These are phyloP conservation scores for Coelastrella sp. DNA, from an alignment of 139 green algal species.

Conservation along the genomic window DNA sequence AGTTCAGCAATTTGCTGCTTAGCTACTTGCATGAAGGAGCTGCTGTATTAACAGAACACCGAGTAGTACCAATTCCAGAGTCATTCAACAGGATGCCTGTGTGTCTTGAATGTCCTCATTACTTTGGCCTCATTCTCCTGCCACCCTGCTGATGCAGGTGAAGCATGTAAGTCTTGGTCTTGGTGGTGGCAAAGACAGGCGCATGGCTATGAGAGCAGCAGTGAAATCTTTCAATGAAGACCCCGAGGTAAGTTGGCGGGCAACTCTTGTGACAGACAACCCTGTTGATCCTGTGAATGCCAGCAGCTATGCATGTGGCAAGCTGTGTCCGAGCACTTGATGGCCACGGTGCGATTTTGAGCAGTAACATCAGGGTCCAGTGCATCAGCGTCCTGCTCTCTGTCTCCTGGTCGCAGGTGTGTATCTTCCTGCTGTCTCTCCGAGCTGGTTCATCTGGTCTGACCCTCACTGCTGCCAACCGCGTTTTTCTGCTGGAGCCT, in stretches of 20 bases:
- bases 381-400: too few species aligned
- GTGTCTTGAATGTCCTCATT: neutral
- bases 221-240: constrained; percentile 12
- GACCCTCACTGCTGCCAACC: constrained; percentile 70
- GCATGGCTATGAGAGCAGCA: neutral
- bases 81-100: too few species aligned
- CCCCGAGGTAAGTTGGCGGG: neutral
- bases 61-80: too few species aligned
- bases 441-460: constrained; percentile 66
- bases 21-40: too few species aligned
- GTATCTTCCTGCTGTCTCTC: constrained; percentile 74
- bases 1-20: too few species aligned
- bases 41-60: too few species aligned
- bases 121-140: neutral
- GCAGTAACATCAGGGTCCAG: too few species aligned
- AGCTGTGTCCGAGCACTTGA: too few species aligned
- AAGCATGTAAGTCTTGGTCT: constrained; percentile 34
- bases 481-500: constrained; percentile 82
- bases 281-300: too few species aligned
- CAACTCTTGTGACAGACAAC: too few species aligned
- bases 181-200: constrained; percentile 5
- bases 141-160: constrained; percentile 16
- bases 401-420: constrained; percentile 16
- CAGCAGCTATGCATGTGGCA: too few species aligned
- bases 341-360: too few species aligned